Percentiles rank a stretch among this genome's conserved stretches.
These are phyloP conservation scores for Amborella trichopoda DNA, from an alignment of 164 flowering plant genomes.

Conservation along the genomic window DNA sequence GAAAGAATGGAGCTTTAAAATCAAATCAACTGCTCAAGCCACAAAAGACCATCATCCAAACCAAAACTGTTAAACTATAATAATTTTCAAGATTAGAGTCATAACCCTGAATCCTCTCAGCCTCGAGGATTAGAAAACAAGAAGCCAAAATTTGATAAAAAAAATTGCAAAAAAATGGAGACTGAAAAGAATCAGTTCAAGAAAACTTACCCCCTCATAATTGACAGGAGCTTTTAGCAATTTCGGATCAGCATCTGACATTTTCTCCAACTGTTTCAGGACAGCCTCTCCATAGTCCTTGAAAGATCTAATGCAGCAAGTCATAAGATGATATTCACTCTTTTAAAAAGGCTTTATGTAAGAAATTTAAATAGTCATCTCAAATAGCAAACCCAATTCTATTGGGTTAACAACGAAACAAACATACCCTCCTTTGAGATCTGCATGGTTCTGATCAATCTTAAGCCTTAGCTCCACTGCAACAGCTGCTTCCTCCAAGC, in stretches of 20 bases:
- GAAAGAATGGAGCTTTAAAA: background rate
- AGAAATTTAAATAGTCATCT: background rate
- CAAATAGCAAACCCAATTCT: background rate
- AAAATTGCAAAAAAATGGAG: too few relatives aligned
- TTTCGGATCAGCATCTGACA: conserved; percentile 37
- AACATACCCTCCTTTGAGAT: conserved; percentile 80
- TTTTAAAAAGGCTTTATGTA: background rate
- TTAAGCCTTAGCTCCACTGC: conserved; percentile 79
- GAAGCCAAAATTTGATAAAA: too few relatives aligned
- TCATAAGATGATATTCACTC: background rate
- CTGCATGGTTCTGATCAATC: conserved; percentile 72
- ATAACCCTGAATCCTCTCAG: too few relatives aligned
- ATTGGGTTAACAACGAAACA: background rate
- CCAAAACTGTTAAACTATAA: too few relatives aligned
- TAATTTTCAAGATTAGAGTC: too few relatives aligned
- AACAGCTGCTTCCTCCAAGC: conserved; percentile 72
- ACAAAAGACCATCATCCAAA: too few relatives aligned
- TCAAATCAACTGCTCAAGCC: background rate
- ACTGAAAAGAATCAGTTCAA: too few relatives aligned
- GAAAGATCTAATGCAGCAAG: conserved; percentile 48
- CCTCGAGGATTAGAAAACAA: too few relatives aligned
- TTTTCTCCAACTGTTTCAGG: conserved; percentile 63
- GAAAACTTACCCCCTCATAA: conserved; percentile 81
- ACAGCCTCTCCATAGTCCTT: conserved; percentile 93
- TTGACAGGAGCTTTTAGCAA: conserved; percentile 84